Percentiles rank a stretch among this genome's conserved stretches.
phyloP scores from a whole-genome alignment of 139 green algal genomes.

The Closterium sp. region DNA sequence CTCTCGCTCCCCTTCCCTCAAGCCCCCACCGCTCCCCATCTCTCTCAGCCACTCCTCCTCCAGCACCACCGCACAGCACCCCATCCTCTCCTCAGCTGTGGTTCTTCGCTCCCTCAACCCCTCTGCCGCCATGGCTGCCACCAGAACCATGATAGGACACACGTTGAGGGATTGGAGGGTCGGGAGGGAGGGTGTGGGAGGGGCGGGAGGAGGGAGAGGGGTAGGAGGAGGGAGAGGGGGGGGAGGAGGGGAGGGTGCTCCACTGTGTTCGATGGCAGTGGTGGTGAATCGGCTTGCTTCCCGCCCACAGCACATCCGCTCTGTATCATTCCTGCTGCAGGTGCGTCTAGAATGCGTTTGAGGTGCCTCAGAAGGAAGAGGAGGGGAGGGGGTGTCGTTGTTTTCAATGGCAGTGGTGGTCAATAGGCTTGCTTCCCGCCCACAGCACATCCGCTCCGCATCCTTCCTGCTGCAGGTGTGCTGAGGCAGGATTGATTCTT shows the following conservation, averaged over 20 bases:
- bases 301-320: not conserved
- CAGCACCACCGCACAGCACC: not conserved
- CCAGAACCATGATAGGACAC: not conserved
- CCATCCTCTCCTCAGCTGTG: not conserved
- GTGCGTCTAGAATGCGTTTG: too few relatives aligned
- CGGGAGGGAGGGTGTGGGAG: not conserved
- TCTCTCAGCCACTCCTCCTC: not conserved
- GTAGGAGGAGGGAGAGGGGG: not conserved
- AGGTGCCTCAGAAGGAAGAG: too few relatives aligned
- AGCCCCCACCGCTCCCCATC: not conserved
- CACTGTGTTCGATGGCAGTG: not conserved
- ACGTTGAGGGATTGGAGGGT: not conserved
- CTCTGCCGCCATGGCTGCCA: not conserved
- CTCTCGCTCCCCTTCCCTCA: not conserved
- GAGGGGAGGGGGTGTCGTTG: too few relatives aligned
- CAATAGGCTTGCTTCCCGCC: too few relatives aligned
- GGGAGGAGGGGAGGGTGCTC: not conserved
- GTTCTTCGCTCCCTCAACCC: not conserved
- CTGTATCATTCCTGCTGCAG: not conserved
- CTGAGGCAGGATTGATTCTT: too few relatives aligned
- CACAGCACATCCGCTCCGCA: too few relatives aligned
- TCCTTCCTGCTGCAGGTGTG: too few relatives aligned
- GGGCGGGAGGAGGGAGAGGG: not conserved
- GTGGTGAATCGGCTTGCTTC: not conserved
- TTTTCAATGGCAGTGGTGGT: too few relatives aligned